Percentiles rank a stretch among this genome's conserved stretches.
phyloP scores from a whole-genome alignment of 2,329 filamentous ascomycete species.

The Penicillium freii region DNA sequence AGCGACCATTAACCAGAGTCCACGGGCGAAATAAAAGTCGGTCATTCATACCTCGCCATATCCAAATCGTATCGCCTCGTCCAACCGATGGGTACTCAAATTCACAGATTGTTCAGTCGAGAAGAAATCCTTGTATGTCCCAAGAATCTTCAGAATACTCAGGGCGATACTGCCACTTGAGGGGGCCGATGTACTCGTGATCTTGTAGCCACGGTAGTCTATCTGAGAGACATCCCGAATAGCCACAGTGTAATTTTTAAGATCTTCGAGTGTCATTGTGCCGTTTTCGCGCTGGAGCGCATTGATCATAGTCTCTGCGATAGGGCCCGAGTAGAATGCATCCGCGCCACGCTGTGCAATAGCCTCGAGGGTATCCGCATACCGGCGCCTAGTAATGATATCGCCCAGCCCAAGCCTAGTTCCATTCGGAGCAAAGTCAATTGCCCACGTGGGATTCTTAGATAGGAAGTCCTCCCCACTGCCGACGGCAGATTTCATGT shows the following conservation, averaged over 20 bases:
- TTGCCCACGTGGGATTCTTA: constrained; percentile 73
- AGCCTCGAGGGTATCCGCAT: constrained; percentile 73
- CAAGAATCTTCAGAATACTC: constrained; percentile 76
- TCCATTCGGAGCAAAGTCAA: constrained; percentile 86
- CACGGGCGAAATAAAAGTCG: background rate
- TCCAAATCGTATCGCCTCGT: constrained; percentile 86
- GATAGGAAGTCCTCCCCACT: constrained; percentile 64
- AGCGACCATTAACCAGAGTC: background rate
- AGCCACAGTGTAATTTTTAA: constrained; percentile 69
- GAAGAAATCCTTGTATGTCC: constrained; percentile 68
- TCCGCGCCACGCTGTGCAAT: constrained; percentile 72
- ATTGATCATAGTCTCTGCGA: constrained; percentile 71
- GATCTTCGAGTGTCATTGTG: constrained; percentile 79
- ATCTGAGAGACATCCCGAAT: constrained; percentile 63
- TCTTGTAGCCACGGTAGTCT: constrained; percentile 66
- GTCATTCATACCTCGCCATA: constrained; percentile 59
- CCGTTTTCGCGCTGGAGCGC: constrained; percentile 69
- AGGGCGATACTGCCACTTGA: constrained; percentile 75
- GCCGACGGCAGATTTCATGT: constrained; percentile 61
- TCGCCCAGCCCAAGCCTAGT: constrained; percentile 70
- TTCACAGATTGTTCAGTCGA: constrained; percentile 54
- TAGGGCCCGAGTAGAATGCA: constrained; percentile 70
- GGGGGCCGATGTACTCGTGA: constrained; percentile 67
- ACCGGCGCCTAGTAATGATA: constrained; percentile 74
- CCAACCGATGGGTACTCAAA: constrained; percentile 74